A percentile compares a stretch with the other conserved stretches of the same genome.
Conservation (phyloP, 2,329 filamentous ascomycete species). For the Graphilbum ipis-grandicollis region DNA sequence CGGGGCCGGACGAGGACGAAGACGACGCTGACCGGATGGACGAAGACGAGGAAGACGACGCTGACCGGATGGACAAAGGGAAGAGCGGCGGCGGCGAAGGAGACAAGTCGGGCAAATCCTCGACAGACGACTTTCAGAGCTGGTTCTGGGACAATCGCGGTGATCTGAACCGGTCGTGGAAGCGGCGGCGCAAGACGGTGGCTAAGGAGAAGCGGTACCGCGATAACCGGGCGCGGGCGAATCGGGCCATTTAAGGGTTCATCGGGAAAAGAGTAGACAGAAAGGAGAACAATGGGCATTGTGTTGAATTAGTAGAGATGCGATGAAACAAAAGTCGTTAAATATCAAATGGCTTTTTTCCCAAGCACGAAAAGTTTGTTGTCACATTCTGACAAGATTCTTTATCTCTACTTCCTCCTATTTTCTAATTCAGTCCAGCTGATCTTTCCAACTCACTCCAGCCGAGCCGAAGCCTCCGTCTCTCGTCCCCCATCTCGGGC, state of each 20-base stretch:
- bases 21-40: slow-evolving; percentile 13
- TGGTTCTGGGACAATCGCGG: slow-evolving; percentile 54
- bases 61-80: not conserved
- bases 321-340: no score
- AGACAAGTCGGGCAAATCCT: slow-evolving; percentile 3
- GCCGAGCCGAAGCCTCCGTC: no score
- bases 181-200: slow-evolving; percentile 41
- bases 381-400: no score
- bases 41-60: not conserved
- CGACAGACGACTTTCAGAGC: slow-evolving; percentile 35
- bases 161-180: slow-evolving; percentile 49
- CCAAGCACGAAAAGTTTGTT: no score
- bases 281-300: not conserved
- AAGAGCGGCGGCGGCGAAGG: not conserved
- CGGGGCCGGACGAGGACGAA: slow-evolving; percentile 13
- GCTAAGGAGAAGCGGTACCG: slow-evolving; percentile 50
- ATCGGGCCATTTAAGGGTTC: slow-evolving; percentile 21
- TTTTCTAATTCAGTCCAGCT: no score
- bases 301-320: not conserved
- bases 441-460: no score
- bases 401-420: no score
- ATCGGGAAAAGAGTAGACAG: not conserved
- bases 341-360: no score
- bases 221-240: slow-evolving; percentile 36
- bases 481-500: no score